Percentiles rank a stretch among this genome's conserved stretches.
Conservation (phyloP, 345 rosid species). For the Mallotus nudiflorus region DNA sequence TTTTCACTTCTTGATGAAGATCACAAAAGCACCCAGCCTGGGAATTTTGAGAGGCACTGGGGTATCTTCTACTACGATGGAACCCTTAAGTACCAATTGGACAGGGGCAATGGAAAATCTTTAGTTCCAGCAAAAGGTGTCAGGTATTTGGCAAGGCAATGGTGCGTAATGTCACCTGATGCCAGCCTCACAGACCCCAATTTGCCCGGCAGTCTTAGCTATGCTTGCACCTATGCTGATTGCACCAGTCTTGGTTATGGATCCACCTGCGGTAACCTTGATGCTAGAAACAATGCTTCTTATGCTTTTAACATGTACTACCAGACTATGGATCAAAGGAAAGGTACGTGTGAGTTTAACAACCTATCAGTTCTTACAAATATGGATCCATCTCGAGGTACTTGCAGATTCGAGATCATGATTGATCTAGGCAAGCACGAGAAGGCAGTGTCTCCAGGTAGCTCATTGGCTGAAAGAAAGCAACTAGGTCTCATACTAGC, state of each 20-base stretch:
- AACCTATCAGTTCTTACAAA: conserved; percentile 19
- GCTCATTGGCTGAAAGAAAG: conserved; percentile 1
- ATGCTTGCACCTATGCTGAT: conserved; percentile 23
- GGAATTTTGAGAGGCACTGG: conserved; percentile 93
- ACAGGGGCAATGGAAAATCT: conserved; percentile 17
- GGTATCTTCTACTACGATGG: conserved; percentile 83
- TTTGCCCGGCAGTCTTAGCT: conserved; percentile 8
- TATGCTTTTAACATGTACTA: conserved; percentile 28
- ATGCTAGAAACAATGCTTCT: conserved; percentile 18
- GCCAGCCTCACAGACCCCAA: conserved; percentile 17
- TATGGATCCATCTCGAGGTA: conserved; percentile 19
- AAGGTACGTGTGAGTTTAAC: conserved; percentile 16
- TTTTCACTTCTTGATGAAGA: conserved; percentile 90
- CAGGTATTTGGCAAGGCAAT: conserved; percentile 11
- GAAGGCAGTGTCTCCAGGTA: neutral
- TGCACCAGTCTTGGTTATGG: conserved; percentile 25
- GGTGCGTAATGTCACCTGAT: conserved; percentile 27
- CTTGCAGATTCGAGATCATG: conserved; percentile 19
- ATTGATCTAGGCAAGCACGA: conserved; percentile 22
- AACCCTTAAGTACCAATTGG: conserved; percentile 45
- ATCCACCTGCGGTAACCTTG: conserved; percentile 22
- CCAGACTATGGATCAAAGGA: conserved; percentile 24
- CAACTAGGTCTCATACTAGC: neutral
- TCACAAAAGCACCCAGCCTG: conserved; percentile 73
- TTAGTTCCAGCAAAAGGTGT: conserved; percentile 25